These are phyloP conservation scores for Backusella liffmaniae DNA, from an alignment of 192 early-diverging fungal species.

Conservation along the genomic window DNA sequence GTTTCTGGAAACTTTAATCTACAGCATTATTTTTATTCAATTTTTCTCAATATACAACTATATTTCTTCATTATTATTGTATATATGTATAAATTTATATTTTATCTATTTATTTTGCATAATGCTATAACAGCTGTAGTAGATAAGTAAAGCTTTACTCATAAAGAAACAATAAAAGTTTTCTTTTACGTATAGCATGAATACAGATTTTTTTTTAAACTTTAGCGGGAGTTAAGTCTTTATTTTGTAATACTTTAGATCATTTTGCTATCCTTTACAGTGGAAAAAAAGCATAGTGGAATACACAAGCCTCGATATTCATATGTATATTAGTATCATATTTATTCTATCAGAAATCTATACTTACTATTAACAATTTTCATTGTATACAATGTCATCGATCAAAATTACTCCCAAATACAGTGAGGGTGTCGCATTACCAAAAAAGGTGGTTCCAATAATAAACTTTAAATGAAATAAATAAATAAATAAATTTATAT, in stretches of 20 bases:
- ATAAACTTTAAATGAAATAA: neutral
- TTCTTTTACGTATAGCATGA: neutral
- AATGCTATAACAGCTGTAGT: too few species aligned
- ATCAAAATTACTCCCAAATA: neutral
- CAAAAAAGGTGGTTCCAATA: neutral
- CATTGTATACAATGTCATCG: neutral
- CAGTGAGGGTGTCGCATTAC: neutral
- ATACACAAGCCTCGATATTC: neutral
- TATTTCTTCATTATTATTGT: too few species aligned
- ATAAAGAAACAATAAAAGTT: neutral
- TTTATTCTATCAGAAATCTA: neutral
- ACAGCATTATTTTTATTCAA: too few species aligned
- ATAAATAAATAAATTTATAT: neutral
- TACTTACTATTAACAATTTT: neutral
- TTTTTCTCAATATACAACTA: too few species aligned
- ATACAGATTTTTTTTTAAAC: neutral
- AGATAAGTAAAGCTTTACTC: too few species aligned
- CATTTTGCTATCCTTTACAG: neutral
- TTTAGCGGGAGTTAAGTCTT: neutral
- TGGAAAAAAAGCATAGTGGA: neutral
- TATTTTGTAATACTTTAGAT: neutral
- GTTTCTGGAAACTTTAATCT: too few species aligned
- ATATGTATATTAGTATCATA: neutral
- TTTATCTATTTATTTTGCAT: too few species aligned
- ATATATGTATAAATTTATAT: too few species aligned